These are phyloP conservation scores for Canna indica DNA, from an alignment of 176 grass and related monocot genomes.

Conservation along the genomic window DNA sequence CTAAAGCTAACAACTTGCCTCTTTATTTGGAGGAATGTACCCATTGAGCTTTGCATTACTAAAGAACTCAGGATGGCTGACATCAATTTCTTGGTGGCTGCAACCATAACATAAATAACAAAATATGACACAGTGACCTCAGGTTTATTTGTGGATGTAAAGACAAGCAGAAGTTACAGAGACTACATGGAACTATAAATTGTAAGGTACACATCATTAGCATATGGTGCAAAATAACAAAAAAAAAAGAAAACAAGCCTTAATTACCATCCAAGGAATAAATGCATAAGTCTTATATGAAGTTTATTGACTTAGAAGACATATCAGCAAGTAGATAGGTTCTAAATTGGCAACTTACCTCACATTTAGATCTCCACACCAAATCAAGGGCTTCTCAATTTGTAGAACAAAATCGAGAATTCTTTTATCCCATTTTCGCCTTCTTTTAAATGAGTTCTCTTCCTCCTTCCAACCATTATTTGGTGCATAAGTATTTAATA, in stretches of 20 bases:
- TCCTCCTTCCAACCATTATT: conserved; percentile 99
- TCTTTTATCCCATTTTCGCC: conserved; percentile 94
- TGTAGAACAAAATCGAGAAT: conserved; percentile 84
- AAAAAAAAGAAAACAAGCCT: background rate
- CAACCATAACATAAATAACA: background rate
- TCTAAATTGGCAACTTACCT: conserved; percentile 43
- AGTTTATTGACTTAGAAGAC: too few relatives aligned
- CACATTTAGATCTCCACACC: conserved; percentile 89
- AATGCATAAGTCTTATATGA: too few relatives aligned
- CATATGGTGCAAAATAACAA: too few relatives aligned
- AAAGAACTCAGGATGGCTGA: conserved; percentile 96
- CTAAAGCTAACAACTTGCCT: conserved; percentile 31
- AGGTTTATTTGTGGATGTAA: background rate
- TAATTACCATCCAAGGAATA: too few relatives aligned
- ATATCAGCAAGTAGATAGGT: background rate
- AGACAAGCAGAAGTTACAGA: background rate
- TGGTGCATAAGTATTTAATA: conserved; percentile 89
- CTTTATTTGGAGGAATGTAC: conserved; percentile 75
- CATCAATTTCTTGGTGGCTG: conserved; percentile 84
- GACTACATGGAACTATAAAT: background rate
- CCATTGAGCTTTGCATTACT: conserved; percentile 85
- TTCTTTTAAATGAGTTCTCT: conserved; percentile 88
- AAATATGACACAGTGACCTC: background rate
- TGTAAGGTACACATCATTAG: background rate
- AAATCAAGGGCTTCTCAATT: conserved; percentile 74